Evolutionary conservation across 495 filamentous ascomycete genomes (phyloP), one percentile per base, ranked within the genome.

Genomic region (Chaetomium cochliodes): DNA sequence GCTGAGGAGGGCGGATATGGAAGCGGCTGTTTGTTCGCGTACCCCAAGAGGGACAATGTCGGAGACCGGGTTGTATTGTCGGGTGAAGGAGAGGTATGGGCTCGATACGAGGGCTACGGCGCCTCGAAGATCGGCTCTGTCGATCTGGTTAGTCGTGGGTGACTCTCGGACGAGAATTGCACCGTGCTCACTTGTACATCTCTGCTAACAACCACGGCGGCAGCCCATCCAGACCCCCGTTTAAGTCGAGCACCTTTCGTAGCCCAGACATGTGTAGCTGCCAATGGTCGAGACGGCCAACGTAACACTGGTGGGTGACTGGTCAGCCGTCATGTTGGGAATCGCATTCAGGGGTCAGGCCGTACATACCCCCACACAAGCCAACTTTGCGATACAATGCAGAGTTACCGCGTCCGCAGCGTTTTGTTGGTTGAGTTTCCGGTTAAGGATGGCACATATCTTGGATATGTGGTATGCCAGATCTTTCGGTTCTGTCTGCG

Each of bases 221-320:
- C 23, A 73, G 39, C 3, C 68, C 64, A 6, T 15, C 60, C 46
- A 67, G 37, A 0, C 69, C 66, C n/a, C 65, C 69, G 18, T 64
- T 60, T 12, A 73, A 37, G 39, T 72, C 69, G 18, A 75, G 62
- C 15, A 72, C 65, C 30, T 71, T 70, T 16, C 66, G 65, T 5
- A 75, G 65, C 1, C 73, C 73, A 13, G 59, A 46, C 69, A 75
- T 75, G 55, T 75, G 73, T 42, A 73, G 62, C 41, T 72, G 58
- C 73, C 73, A 75, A 54, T 75, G 69, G 18, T 73, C 71, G 33
- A 73, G 68, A 0, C 73, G 65, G 6, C 70, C 69, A 12, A 72
- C 68, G 49, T 71, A 73, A 41, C 66, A 67, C 69, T 72, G 23
- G 20, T 30, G 6, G 18, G 16, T 2, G 2, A 15, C 20, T 8